A percentile compares a stretch with the other conserved stretches of the same genome.
These are phyloP conservation scores for Myrmaecium sp. DNA, from an alignment of 2,329 filamentous ascomycete genomes.

Conservation along the genomic window DNA sequence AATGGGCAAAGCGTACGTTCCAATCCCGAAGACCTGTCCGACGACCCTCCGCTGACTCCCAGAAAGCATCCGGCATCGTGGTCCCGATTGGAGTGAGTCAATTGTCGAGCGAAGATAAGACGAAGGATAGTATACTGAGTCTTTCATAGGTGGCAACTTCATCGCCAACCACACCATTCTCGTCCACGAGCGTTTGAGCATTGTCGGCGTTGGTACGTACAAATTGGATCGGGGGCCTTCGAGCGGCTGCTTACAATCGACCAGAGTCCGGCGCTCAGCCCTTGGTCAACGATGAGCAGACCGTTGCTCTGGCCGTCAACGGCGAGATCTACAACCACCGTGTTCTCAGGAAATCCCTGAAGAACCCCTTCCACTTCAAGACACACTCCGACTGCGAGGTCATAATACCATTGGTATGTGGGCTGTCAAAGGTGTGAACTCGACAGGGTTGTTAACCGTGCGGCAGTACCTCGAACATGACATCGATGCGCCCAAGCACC, in stretches of 20 bases:
- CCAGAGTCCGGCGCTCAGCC: conserved; percentile 90
- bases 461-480: conserved; percentile 80
- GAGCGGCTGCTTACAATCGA: conserved; percentile 8
- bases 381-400: conserved; percentile 98
- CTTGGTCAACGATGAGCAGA: conserved; percentile 77
- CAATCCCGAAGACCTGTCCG: too few species aligned
- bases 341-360: conserved; percentile 73
- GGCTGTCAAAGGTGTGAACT: not conserved
- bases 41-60: too few species aligned
- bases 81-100: conserved; percentile 92
- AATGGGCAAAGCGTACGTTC: conserved; percentile 82
- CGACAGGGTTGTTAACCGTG: conserved; percentile 8
- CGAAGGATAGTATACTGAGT: conserved; percentile 14
- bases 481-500: conserved; percentile 76
- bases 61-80: conserved; percentile 78
- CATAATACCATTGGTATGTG: conserved; percentile 80
- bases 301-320: conserved; percentile 87
- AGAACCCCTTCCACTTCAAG: conserved; percentile 86
- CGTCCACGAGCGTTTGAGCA: conserved; percentile 92
- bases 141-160: conserved; percentile 60
- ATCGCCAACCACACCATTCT: conserved; percentile 87
- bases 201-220: conserved; percentile 77
- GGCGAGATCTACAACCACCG: conserved; percentile 99
- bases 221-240: conserved; percentile 12
- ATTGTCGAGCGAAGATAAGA: conserved; percentile 12